Evolutionary conservation across 768 basidiomycete genomes (phyloP), one percentile per base, ranked within the genome.

Genomic region (Podaxis mareebaensis): DNA sequence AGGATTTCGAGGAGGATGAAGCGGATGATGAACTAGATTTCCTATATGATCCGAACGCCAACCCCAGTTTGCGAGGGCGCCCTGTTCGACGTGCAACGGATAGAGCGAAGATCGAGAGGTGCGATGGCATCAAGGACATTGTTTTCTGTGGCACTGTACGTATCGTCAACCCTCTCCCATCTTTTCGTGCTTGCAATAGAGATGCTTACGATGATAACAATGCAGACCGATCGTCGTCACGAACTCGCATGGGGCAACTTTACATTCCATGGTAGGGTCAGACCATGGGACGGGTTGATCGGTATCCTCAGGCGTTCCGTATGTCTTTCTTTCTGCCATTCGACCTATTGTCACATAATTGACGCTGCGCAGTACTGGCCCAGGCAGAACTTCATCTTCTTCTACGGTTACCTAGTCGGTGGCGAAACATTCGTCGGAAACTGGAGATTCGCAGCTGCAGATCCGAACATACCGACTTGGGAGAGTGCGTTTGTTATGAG

Each of bases 391-490:
- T 71, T 75, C 39, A 69, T 77, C 68, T 79, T 92, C 46, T 87
- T 92, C 67, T 89, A 85, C 36, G 91, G 91, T 4, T 92, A 91
- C 70, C 65, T 93, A 53, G 81, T 88, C 5, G 89, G 85, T 0
- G 83, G 82, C 8, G 74, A 82, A 62, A 89, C 82, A 61, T 83
- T 92, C 64, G 88, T 90, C 15, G 91, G 91, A 4, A 87, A 85
- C 61, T 92, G 91, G 91, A 79, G 91, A 52, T 76, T 77, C 67
- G 81, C 80, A 42, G 72, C 70, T 58, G 77, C 70, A 62, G 82
- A 83, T 49, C 76, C 78, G 3, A 70, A 78, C 4, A 68, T 75
- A 10, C 86, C 86, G 0, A 78, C 79, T 11, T 85, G 84, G 72
- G 90, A 92, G 70, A 83, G 86, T 33, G 79, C 90, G 6, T 89